Evolutionary conservation across 164 flowering plant genomes (phyloP).

Genomic region (Echeveria elegans): DNA sequence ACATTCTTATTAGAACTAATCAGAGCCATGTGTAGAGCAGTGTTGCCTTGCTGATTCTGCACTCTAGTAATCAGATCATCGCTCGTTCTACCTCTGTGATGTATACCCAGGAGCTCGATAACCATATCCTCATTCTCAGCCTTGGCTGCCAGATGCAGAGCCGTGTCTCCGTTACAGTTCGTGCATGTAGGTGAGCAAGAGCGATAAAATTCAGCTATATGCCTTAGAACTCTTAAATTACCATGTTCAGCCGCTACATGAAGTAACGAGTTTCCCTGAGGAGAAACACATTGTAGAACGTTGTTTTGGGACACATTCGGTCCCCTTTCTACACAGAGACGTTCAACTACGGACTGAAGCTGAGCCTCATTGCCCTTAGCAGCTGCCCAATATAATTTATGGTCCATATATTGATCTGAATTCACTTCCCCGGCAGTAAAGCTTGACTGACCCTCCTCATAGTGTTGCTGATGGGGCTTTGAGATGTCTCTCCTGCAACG

Average conservation of each 20-base stretch:
- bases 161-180: conserved; percentile 9
- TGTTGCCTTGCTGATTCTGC: conserved; percentile 13
- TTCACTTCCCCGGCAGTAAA: neutral
- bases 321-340: neutral
- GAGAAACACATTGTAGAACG: neutral
- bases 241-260: conserved; percentile 12
- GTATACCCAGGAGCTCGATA: neutral
- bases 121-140: neutral
- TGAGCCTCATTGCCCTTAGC: neutral
- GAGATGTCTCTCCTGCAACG: neutral
- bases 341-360: neutral
- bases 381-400: conserved; percentile 8
- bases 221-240: neutral
- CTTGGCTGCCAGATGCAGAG: conserved; percentile 10
- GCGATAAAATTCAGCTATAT: neutral
- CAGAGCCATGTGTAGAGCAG: conserved; percentile 14
- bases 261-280: conserved; percentile 7
- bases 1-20: neutral
- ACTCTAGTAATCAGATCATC: neutral
- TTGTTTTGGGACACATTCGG: neutral
- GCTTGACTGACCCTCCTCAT: no score
- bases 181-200: neutral
- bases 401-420: conserved; percentile 3
- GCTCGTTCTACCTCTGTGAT: neutral
- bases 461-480: neutral